Conservation (phyloP, 352 stramenopile genomes). For the Phytophthora pseudosyringae region DNA sequence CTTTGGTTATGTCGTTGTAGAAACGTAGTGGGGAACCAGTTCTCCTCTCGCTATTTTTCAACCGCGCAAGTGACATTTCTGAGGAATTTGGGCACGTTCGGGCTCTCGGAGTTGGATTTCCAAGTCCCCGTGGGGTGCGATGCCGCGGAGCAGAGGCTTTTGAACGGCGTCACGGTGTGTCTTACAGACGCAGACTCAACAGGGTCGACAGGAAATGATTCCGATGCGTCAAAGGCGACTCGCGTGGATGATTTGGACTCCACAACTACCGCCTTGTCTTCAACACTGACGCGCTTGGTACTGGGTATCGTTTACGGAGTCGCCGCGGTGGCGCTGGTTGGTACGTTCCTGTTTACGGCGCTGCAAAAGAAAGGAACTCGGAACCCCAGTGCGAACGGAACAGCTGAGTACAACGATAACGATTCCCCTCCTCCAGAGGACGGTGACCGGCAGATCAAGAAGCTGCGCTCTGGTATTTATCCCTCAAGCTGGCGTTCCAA, state of each 20-base stretch:
- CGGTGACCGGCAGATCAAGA: background rate
- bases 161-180: conserved; percentile 37
- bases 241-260: conserved; percentile 9
- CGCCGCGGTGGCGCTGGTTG: background rate
- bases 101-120: conserved; percentile 40
- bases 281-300: conserved; percentile 1
- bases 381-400: background rate
- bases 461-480: background rate
- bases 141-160: background rate
- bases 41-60: conserved; percentile 42
- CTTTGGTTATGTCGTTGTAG: conserved; percentile 11
- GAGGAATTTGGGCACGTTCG: conserved; percentile 34
- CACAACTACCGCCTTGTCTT: background rate
- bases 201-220: conserved; percentile 1
- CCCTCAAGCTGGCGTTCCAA: background rate
- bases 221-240: conserved; percentile 6
- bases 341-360: conserved; percentile 1
- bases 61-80: conserved; percentile 33
- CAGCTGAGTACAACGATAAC: background rate
- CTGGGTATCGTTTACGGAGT: conserved; percentile 10
- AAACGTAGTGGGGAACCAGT: conserved; percentile 47
- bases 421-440: background rate
- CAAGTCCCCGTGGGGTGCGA: conserved; percentile 9
- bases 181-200: conserved; percentile 14
- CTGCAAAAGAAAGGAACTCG: background rate